Evolutionary conservation across 1,139 yeast genomes (phyloP).

Genomic region (Arxiozyma telluris): DNA sequence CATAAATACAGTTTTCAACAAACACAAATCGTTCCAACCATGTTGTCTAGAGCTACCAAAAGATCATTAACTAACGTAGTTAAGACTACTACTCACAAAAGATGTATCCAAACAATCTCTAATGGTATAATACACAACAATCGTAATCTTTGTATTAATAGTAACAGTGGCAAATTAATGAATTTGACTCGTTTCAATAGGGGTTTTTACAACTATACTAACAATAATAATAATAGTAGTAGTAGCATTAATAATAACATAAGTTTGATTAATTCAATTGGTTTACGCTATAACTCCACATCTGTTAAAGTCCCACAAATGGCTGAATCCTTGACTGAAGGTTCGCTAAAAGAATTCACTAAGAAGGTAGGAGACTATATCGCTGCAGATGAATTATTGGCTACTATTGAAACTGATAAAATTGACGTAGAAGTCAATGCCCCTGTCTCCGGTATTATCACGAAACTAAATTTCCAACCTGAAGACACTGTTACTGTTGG

Average conservation of each 20-base stretch:
- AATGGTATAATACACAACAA: not conserved
- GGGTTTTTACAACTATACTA: not conserved
- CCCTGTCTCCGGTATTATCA: slow-evolving; percentile 84
- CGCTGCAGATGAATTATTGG: slow-evolving; percentile 79
- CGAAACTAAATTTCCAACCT: slow-evolving; percentile 70
- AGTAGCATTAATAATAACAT: not conserved
- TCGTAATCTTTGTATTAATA: not conserved
- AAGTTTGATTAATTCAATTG: not conserved
- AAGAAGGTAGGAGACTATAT: slow-evolving; percentile 86
- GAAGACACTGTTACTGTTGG: slow-evolving; percentile 97
- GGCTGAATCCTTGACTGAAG: slow-evolving; percentile 99
- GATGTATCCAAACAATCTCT: slow-evolving; percentile 3
- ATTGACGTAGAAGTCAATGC: slow-evolving; percentile 96
- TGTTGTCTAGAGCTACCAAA: slow-evolving; percentile 8
- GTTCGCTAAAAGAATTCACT: slow-evolving; percentile 75
- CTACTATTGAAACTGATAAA: slow-evolving; percentile 97
- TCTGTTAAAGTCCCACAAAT: slow-evolving; percentile 89
- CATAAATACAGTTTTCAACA: not conserved
- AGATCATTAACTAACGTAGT: slow-evolving; percentile 3
- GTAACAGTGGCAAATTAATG: not conserved
- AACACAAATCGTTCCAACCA: not conserved
- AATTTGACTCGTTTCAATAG: not conserved
- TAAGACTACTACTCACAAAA: slow-evolving; percentile 5
- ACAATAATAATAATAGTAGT: too few relatives aligned
- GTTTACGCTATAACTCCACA: slow-evolving; percentile 30